Percentiles rank a stretch among this genome's conserved stretches.
Conservation (phyloP, 2,329 filamentous ascomycete genomes). For the Bisporella sp. region DNA sequence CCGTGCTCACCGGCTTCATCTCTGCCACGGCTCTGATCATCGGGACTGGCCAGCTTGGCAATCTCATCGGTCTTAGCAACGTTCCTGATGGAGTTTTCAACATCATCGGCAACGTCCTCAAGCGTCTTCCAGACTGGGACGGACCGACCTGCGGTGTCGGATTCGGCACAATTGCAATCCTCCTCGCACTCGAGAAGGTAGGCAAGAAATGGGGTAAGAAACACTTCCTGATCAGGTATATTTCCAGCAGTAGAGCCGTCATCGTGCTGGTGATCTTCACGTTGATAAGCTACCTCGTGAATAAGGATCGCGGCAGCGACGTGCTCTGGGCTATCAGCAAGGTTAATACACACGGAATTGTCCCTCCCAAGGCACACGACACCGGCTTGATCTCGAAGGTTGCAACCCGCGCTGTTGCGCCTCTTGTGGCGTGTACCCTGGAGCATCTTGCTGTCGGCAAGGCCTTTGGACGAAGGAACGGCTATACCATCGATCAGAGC, state of each 20-base stretch:
- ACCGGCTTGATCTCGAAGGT: conserved; percentile 43
- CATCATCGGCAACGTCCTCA: conserved; percentile 53
- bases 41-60: conserved; percentile 51
- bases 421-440: conserved; percentile 26
- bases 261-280: conserved; percentile 55
- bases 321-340: conserved; percentile 50
- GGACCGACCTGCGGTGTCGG: conserved; percentile 53
- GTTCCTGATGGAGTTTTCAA: conserved; percentile 45
- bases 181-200: conserved; percentile 48
- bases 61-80: conserved; percentile 28
- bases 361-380: conserved; percentile 40
- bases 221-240: conserved; percentile 49
- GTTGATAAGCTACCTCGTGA: conserved; percentile 55
- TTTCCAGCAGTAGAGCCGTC: conserved; percentile 54
- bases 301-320: conserved; percentile 37
- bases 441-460: conserved; percentile 61
- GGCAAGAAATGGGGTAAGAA: conserved; percentile 53
- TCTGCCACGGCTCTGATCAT: conserved; percentile 60
- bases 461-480: conserved; percentile 54
- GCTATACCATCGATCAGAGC: conserved; percentile 56
- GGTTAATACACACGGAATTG: conserved; percentile 48
- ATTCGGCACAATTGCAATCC: conserved; percentile 43
- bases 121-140: conserved; percentile 47
- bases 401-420: conserved; percentile 45
- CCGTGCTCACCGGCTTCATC: conserved; percentile 59